A percentile compares a stretch with the other conserved stretches of the same genome.
These are phyloP conservation scores for Chrysoporthe deuterocubensis DNA, from an alignment of 2,329 filamentous ascomycete genomes.

Conservation along the genomic window DNA sequence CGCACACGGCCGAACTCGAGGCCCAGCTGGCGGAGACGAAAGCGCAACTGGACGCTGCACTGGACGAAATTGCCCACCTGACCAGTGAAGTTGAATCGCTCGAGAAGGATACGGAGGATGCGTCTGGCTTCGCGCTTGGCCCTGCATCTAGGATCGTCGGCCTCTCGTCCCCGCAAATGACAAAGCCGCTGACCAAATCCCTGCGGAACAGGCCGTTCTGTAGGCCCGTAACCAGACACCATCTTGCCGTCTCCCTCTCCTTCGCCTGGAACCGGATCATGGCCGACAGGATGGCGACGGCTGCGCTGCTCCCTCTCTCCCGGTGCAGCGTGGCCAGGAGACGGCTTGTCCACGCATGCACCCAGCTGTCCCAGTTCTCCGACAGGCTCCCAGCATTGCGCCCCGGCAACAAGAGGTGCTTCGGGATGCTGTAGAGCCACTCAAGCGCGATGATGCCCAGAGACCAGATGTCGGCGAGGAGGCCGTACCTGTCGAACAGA, in stretches of 20 bases:
- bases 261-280: background rate
- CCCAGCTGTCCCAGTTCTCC: background rate
- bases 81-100: too few species aligned
- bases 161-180: background rate
- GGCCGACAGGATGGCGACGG: background rate
- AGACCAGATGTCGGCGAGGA: background rate
- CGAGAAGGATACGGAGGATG: background rate
- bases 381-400: background rate
- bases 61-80: too few species aligned
- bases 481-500: background rate
- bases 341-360: background rate
- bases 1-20: too few species aligned
- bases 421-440: background rate
- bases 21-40: too few species aligned
- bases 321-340: background rate
- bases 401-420: background rate
- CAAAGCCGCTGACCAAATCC: background rate
- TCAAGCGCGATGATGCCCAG: background rate
- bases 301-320: background rate
- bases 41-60: too few species aligned
- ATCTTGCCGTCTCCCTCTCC: background rate
- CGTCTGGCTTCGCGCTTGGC: background rate
- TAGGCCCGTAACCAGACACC: background rate
- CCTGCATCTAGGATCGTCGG: background rate
- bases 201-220: background rate